Percentiles rank a stretch among this genome's conserved stretches.
phyloP scores from a whole-genome alignment of 179 eudicot genomes.

The Heliamphora pulchella region DNA sequence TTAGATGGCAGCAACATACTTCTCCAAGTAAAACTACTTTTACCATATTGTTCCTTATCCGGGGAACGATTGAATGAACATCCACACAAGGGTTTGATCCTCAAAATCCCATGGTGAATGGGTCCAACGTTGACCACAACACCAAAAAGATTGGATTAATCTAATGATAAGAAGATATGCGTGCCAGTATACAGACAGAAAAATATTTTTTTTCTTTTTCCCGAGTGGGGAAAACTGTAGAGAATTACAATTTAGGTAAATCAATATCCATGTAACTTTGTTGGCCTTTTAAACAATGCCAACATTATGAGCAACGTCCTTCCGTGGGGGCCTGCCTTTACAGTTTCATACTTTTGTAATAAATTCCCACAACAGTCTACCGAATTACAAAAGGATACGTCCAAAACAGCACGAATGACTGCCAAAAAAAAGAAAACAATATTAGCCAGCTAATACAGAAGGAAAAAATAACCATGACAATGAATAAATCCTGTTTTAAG shows the following conservation, averaged over 20 bases:
- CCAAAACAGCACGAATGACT: constrained; percentile 99
- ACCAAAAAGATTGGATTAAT: not conserved
- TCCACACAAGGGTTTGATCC: not conserved
- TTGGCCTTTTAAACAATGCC: not conserved
- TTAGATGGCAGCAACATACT: not conserved
- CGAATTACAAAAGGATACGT: constrained; percentile 60
- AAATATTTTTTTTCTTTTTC: not conserved
- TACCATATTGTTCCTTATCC: not conserved
- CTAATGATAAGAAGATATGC: not conserved
- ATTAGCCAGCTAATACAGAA: not conserved
- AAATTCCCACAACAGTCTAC: not conserved
- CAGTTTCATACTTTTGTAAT: not conserved
- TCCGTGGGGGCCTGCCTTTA: not conserved
- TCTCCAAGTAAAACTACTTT: not conserved
- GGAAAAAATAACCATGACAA: no score
- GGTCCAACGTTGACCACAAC: not conserved
- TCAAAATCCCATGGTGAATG: not conserved
- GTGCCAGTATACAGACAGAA: not conserved
- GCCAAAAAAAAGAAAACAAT: constrained; percentile 41
- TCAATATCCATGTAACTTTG: not conserved
- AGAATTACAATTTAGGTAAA: not conserved
- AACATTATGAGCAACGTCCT: not conserved
- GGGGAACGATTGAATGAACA: not conserved
- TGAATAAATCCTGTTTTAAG: not conserved
- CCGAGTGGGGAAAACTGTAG: not conserved